Percentiles rank a stretch among this genome's conserved stretches.
These are phyloP conservation scores for Geranium rotundifolium DNA, from an alignment of 345 rosid species.

Conservation along the genomic window DNA sequence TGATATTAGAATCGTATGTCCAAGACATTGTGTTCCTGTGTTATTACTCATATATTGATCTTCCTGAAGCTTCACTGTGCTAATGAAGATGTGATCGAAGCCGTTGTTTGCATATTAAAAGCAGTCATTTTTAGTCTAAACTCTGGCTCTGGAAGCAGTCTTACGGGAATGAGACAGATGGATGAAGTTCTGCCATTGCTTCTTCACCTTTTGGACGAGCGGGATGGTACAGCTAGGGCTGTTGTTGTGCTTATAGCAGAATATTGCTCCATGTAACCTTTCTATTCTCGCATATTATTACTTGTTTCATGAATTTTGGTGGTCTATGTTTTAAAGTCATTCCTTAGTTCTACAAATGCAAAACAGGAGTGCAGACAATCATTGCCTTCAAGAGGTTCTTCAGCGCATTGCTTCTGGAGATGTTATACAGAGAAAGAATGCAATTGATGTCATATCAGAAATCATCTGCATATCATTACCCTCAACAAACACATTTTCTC, in stretches of 20 bases:
- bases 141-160: conserved; percentile 31
- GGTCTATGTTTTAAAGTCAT: conserved; percentile 4
- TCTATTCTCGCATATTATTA: conserved; percentile 10
- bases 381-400: conserved; percentile 58
- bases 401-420: conserved; percentile 57
- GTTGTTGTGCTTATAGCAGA: conserved; percentile 62
- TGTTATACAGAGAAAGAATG: conserved; percentile 51
- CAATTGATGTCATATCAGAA: conserved; percentile 69
- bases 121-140: conserved; percentile 43
- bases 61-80: conserved; percentile 53
- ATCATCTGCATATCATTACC: conserved; percentile 32
- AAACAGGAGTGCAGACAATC: conserved; percentile 40
- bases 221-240: conserved; percentile 78
- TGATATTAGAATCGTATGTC: neutral
- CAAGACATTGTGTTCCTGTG: conserved; percentile 5
- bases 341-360: conserved; percentile 26
- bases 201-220: conserved; percentile 75
- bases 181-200: conserved; percentile 41
- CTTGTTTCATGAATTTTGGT: conserved; percentile 1
- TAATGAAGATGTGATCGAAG: conserved; percentile 61
- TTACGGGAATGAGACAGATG: conserved; percentile 36
- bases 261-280: conserved; percentile 50
- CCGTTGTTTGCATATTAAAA: conserved; percentile 55
- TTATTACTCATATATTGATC: conserved; percentile 7
- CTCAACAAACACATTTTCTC: conserved; percentile 28